phyloP scores from a whole-genome alignment of 2,329 filamentous ascomycete genomes.

The Colletotrichum costaricense region DNA sequence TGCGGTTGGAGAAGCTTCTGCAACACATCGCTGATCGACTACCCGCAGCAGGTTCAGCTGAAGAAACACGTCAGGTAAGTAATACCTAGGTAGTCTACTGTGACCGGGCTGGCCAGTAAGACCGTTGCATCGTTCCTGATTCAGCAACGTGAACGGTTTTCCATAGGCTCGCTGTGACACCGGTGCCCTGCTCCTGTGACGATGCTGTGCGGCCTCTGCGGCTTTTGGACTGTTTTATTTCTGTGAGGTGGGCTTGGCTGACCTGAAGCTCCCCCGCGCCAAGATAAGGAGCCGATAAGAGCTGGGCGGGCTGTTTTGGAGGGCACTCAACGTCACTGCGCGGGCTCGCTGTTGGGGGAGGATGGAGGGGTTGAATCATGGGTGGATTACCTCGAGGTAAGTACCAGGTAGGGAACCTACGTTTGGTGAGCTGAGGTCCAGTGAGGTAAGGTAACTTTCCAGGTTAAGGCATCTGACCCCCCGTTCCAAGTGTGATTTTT shows the following conservation, averaged over 20 bases:
- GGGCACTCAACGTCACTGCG: neutral
- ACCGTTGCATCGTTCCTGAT: constrained; percentile 13
- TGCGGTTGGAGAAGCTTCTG: constrained; percentile 18
- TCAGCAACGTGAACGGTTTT: constrained; percentile 25
- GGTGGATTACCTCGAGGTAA: neutral
- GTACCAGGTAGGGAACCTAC: neutral
- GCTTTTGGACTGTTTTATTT: neutral
- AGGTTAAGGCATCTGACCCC: too few relatives aligned
- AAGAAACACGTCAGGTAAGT: neutral
- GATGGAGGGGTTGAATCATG: constrained; percentile 1
- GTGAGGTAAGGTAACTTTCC: neutral
- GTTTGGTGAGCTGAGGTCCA: neutral
- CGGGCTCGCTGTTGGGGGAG: constrained; percentile 25
- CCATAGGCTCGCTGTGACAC: constrained; percentile 12
- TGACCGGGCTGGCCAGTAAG: constrained; percentile 24
- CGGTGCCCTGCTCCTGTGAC: constrained; percentile 19
- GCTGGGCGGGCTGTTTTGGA: constrained; percentile 1
- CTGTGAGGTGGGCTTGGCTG: constrained; percentile 14
- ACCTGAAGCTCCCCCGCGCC: constrained; percentile 35
- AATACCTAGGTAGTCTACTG: neutral
- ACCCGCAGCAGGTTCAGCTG: neutral
- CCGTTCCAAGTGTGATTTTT: neutral
- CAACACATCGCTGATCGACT: constrained; percentile 4
- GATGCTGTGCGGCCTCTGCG: constrained; percentile 1
- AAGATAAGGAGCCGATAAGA: constrained; percentile 34